Evolutionary conservation across 495 filamentous ascomycete species (phyloP), one percentile per base, ranked within the genome.

Genomic region (Hypomontagnella submonticulosa): DNA sequence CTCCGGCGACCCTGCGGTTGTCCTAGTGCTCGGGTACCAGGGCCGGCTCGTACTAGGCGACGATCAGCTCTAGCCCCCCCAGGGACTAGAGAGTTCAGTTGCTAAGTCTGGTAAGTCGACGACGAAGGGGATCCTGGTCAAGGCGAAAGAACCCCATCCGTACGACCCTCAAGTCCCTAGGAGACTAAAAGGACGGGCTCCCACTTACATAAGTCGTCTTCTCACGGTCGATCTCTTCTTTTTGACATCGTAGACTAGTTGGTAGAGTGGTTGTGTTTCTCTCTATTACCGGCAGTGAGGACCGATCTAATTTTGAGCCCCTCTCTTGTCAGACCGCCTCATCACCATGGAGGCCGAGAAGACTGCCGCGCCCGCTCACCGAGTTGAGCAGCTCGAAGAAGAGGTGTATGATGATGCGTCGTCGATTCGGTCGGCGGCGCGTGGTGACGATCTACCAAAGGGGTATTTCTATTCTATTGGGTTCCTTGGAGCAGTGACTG

Each of bases 401-500:
- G 64, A 61, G 16, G 16, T 43, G 1, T 64, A 71, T n/a, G 52
- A 60, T 11, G 69, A 71, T 52, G 48, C 59, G 0, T 47, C 65
- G 15, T 71, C 69, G 9, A 61, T 71, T 27, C 46, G 60, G 20
- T 51, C 49, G 12, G 69, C 47, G 15, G 69, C 69, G 41, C 64
- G 55, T 1, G 69, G 69, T 27, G 53, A 73, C 36, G 50, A 66
- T 19, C 37, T 73, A 32, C 71, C 71, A 3, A 53, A 68, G 57
- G 71, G 71, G 1, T 73, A 73, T 56, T 73, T 68, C 57, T 67
- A 67, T 18, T 71, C 67, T 27, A 15, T 67, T 16, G 55, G 57
- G n/a, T 71, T 73, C 20, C 55, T 73, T 4, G 71, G 71, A 46
- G 64, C 64, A 6, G 37, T 61, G 18, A 32, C 64, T 37, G 69